Percentiles rank a stretch among this genome's conserved stretches.
Conservation (phyloP, 345 rosid species). For the Lenwebbia sp. region DNA sequence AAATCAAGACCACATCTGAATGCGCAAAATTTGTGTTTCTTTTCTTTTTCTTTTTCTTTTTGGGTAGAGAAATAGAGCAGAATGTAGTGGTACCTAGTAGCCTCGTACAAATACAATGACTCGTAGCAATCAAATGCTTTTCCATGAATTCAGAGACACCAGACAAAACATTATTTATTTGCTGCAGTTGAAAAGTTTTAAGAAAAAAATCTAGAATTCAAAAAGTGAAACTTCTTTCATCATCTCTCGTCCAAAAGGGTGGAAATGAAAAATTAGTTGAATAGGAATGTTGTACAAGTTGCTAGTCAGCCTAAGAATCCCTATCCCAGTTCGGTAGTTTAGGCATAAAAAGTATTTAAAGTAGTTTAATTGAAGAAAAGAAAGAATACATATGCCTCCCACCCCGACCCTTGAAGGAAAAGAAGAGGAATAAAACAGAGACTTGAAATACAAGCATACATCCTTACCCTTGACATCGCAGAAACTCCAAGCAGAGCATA, state of each 20-base stretch:
- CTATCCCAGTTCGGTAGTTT: background rate
- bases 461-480: slow-evolving; percentile 91
- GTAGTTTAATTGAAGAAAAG: background rate
- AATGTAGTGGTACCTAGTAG: too few relatives aligned
- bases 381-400: background rate
- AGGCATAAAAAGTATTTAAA: background rate
- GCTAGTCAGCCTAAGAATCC: background rate
- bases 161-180: too few relatives aligned
- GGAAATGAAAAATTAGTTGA: background rate
- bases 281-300: background rate
- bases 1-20: background rate
- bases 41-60: too few relatives aligned
- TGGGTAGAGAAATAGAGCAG: too few relatives aligned
- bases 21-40: background rate
- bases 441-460: background rate
- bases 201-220: background rate
- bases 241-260: background rate
- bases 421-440: background rate
- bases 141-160: too few relatives aligned
- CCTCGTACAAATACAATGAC: too few relatives aligned
- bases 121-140: too few relatives aligned
- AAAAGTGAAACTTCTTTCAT: background rate
- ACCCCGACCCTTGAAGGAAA: background rate
- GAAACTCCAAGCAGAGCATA: slow-evolving; percentile 96
- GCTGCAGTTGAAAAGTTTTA: too few relatives aligned